Evolutionary conservation across 148 eudicot genomes (phyloP).

Genomic region (Silene uniflora): DNA sequence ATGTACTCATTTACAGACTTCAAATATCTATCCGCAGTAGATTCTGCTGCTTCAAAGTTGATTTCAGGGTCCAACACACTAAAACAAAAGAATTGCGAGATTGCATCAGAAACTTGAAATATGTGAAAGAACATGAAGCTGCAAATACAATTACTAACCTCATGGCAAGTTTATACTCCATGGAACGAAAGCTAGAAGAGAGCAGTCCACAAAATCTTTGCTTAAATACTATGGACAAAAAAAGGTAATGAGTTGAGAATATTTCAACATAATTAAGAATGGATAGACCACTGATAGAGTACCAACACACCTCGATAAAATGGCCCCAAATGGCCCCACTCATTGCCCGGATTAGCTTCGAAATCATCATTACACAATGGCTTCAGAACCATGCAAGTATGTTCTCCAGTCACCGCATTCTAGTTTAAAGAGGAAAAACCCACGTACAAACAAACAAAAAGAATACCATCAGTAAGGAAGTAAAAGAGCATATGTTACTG

Average conservation of each 20-base stretch:
- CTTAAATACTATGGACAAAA: conserved; percentile 53
- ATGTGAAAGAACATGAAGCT: background rate
- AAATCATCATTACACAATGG: conserved; percentile 65
- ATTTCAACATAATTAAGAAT: background rate
- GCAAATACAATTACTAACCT: conserved; percentile 41
- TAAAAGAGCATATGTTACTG: background rate
- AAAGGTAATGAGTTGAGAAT: conserved; percentile 4
- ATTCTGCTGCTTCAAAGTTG: conserved; percentile 43
- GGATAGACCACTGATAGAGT: background rate
- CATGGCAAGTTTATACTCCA: conserved; percentile 96
- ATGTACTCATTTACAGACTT: conserved; percentile 36
- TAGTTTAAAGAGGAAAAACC: conserved; percentile 24
- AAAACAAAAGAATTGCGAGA: conserved; percentile 12
- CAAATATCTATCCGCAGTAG: conserved; percentile 33
- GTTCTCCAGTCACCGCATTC: conserved; percentile 87
- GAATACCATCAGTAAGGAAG: background rate
- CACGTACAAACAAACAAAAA: background rate
- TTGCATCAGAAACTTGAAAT: conserved; percentile 12
- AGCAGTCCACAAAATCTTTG: conserved; percentile 47
- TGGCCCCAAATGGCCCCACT: conserved; percentile 66
- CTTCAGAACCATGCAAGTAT: conserved; percentile 83
- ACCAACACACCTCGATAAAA: conserved; percentile 58
- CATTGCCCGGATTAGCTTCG: conserved; percentile 50
- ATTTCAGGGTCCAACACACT: conserved; percentile 87
- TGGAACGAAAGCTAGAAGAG: conserved; percentile 39